Conservation (phyloP, 2,329 filamentous ascomycete species). For the Sclerotinia nivalis region DNA sequence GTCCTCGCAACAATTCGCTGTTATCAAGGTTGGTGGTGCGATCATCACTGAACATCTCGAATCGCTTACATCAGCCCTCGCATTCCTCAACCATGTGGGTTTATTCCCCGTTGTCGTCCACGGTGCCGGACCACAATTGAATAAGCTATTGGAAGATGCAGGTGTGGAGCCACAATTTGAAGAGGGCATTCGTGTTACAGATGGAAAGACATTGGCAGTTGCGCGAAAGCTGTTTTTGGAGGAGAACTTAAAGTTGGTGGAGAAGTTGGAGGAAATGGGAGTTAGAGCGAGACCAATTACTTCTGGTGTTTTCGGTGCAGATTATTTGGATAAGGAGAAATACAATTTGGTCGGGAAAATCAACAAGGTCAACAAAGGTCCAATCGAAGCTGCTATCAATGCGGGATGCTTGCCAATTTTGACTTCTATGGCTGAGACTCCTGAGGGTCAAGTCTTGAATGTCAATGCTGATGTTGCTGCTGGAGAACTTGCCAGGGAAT, state of each 20-base stretch:
- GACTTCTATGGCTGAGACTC: constrained; percentile 93
- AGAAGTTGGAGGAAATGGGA: constrained; percentile 86
- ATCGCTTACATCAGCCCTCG: constrained; percentile 83
- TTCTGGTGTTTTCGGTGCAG: constrained; percentile 84
- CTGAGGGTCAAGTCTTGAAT: constrained; percentile 89
- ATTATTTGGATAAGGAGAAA: constrained; percentile 95
- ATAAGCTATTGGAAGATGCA: constrained; percentile 83
- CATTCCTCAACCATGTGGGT: constrained; percentile 91
- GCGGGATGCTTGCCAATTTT: constrained; percentile 90
- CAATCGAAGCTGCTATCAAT: constrained; percentile 88
- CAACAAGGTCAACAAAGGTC: constrained; percentile 83
- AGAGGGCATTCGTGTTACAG: constrained; percentile 93
- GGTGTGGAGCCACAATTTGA: constrained; percentile 95
- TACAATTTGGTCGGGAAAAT: constrained; percentile 96
- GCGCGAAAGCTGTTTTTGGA: constrained; percentile 91
- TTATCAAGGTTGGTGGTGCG: constrained; percentile 96
- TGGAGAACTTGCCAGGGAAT: constrained; percentile 81
- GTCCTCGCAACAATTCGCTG: constrained; percentile 93
- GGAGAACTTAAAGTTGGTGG: constrained; percentile 90
- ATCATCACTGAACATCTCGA: constrained; percentile 94
- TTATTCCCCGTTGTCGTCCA: constrained; percentile 95
- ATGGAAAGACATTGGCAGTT: constrained; percentile 89
- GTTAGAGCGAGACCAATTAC: constrained; percentile 87
- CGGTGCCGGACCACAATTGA: constrained; percentile 91
- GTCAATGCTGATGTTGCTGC: constrained; percentile 98